Evolutionary conservation across 2,329 filamentous ascomycete genomes (phyloP).

Genomic region (Fusarium staphyleae): DNA sequence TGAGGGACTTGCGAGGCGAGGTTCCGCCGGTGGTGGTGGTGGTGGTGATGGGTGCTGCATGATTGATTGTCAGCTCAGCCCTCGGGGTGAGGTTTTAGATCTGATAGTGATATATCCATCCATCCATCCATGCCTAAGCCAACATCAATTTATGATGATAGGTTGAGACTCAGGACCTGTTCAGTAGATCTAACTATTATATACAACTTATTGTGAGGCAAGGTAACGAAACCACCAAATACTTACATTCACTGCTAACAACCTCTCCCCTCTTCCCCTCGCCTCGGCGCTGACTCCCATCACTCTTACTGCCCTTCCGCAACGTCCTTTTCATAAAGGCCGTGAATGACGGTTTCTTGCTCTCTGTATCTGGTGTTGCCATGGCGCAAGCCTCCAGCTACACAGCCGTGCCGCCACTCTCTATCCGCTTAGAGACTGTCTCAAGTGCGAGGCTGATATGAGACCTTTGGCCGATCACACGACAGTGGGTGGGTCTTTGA

Average conservation of each 20-base stretch:
- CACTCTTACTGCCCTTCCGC: slow-evolving; percentile 36
- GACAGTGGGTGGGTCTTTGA: too few relatives aligned
- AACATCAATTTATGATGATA: too few relatives aligned
- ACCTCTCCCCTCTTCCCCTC: slow-evolving; percentile 10
- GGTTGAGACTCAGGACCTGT: too few relatives aligned
- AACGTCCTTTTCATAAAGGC: slow-evolving; percentile 56
- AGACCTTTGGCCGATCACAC: neutral
- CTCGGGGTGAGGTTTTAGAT: neutral
- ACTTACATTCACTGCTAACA: slow-evolving; percentile 40
- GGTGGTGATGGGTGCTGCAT: slow-evolving; percentile 21
- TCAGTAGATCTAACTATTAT: too few relatives aligned
- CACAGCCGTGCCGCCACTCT: too few relatives aligned
- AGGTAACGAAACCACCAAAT: too few relatives aligned
- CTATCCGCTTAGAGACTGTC: neutral
- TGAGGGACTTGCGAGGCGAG: slow-evolving; percentile 30
- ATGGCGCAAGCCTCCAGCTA: neutral
- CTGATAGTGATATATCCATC: too few relatives aligned
- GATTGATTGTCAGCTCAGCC: neutral
- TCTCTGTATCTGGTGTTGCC: slow-evolving; percentile 5
- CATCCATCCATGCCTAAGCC: too few relatives aligned
- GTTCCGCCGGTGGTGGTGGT: slow-evolving; percentile 11
- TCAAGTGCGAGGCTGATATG: too few relatives aligned
- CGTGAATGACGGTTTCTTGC: slow-evolving; percentile 54
- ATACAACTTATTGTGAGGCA: too few relatives aligned
- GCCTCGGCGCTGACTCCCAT: slow-evolving; percentile 16